These are phyloP conservation scores for Solanum gandarillasii DNA, from an alignment of 257 asterid genomes.

Conservation along the genomic window DNA sequence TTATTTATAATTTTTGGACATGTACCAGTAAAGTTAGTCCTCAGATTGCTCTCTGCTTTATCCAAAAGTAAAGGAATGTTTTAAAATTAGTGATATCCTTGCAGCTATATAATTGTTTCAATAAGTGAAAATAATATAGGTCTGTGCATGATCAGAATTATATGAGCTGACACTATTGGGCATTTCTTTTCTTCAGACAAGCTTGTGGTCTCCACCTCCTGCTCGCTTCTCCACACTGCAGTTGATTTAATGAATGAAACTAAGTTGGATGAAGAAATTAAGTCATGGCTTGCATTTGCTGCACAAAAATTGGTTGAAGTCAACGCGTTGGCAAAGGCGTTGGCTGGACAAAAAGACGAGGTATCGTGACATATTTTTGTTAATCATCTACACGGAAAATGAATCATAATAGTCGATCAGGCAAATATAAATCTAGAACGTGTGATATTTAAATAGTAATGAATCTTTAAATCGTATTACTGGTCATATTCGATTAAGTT, in stretches of 20 bases:
- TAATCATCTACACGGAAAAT: not conserved
- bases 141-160: not conserved
- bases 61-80: not conserved
- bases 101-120: not conserved
- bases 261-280: slow-evolving; percentile 84
- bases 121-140: not conserved
- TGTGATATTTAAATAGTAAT: not conserved
- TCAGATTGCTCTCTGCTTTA: not conserved
- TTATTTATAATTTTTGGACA: not conserved
- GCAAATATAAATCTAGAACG: not conserved
- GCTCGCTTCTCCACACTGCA: slow-evolving; percentile 96
- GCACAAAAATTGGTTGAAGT: slow-evolving; percentile 93
- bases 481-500: not conserved
- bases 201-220: slow-evolving; percentile 89
- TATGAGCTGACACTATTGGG: not conserved
- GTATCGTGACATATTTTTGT: slow-evolving; percentile 14
- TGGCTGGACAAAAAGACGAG: slow-evolving; percentile 73
- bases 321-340: slow-evolving; percentile 83
- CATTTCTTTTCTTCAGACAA: slow-evolving; percentile 42
- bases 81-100: not conserved
- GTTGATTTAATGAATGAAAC: slow-evolving; percentile 85
- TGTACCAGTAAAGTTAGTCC: not conserved
- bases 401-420: not conserved
- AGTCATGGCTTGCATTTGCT: slow-evolving; percentile 98
- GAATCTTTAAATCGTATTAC: not conserved